A percentile compares a stretch with the other conserved stretches of the same genome.
These are phyloP conservation scores for Amborella trichopoda DNA, from an alignment of 164 flowering plant genomes.

Conservation along the genomic window DNA sequence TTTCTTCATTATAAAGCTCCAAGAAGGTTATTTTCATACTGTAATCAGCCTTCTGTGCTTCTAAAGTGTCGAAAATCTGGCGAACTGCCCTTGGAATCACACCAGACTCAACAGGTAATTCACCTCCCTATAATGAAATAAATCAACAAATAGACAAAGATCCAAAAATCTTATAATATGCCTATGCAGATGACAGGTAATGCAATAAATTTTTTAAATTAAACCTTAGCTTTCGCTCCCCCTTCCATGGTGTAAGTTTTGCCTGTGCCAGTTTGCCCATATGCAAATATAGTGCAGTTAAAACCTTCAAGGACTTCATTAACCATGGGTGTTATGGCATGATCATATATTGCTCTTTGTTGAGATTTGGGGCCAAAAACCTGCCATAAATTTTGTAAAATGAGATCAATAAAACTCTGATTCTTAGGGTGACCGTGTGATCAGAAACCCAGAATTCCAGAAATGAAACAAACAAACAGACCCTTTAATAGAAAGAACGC, in stretches of 20 bases:
- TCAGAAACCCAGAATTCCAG: too few relatives aligned
- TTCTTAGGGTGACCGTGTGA: too few relatives aligned
- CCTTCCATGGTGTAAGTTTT: constrained; percentile 94
- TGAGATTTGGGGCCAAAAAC: constrained; percentile 80
- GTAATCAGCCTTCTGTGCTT: constrained; percentile 76
- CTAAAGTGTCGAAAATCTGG: constrained; percentile 63
- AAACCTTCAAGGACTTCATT: constrained; percentile 82
- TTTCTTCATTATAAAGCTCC: constrained; percentile 80
- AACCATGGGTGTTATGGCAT: constrained; percentile 64
- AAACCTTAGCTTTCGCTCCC: constrained; percentile 56
- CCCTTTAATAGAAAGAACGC: too few relatives aligned
- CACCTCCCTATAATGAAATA: constrained; percentile 56
- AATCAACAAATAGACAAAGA: too few relatives aligned
- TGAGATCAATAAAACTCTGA: too few relatives aligned
- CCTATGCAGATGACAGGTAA: too few relatives aligned
- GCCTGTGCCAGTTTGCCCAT: constrained; percentile 86
- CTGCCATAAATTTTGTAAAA: constrained; percentile 13
- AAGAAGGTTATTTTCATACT: constrained; percentile 78
- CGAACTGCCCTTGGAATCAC: constrained; percentile 81
- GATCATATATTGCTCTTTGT: constrained; percentile 61
- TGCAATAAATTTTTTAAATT: background rate
- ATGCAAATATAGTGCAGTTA: constrained; percentile 82
- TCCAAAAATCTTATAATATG: too few relatives aligned
- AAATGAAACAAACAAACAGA: too few relatives aligned
- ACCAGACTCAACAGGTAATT: constrained; percentile 71